Percentiles rank a stretch among this genome's conserved stretches.
phyloP scores from a whole-genome alignment of 129 eudicot species.

The Ambrosia trifida region DNA sequence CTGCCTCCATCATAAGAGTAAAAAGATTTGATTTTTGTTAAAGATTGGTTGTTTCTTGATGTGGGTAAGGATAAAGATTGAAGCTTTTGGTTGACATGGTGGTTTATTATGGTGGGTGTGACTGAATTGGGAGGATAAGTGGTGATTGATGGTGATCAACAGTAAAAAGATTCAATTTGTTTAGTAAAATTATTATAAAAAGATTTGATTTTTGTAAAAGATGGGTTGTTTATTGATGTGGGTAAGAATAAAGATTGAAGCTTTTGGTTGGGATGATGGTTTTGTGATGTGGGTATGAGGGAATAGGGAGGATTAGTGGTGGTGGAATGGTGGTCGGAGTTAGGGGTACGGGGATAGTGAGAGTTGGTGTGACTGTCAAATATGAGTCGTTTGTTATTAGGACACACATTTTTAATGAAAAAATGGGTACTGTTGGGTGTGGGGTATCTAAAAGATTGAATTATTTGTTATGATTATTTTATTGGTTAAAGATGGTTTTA shows the following conservation, averaged over 20 bases:
- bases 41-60: constrained; percentile 14
- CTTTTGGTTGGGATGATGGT: too few species aligned
- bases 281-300: too few species aligned
- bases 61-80: constrained; percentile 2
- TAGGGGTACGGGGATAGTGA: constrained; percentile 18
- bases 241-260: too few species aligned
- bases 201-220: too few species aligned
- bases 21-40: not conserved
- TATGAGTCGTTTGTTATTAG: constrained; percentile 27
- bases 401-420: constrained; percentile 33
- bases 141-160: constrained; percentile 43
- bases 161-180: too few species aligned
- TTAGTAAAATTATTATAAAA: too few species aligned
- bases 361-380: constrained; percentile 16
- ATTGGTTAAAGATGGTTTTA: too few species aligned
- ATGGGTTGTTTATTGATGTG: too few species aligned
- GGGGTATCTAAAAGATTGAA: constrained; percentile 11
- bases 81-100: constrained; percentile 4
- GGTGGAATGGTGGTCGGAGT: constrained; percentile 15
- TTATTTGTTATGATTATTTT: not conserved
- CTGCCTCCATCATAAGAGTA: constrained; percentile 43
- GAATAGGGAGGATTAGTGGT: too few species aligned
- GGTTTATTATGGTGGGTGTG: constrained; percentile 9
- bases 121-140: constrained; percentile 1
- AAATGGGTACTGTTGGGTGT: constrained; percentile 28